These are phyloP conservation scores for Ilyonectria mors-panacis DNA, from an alignment of 2,329 filamentous ascomycete species.

Conservation along the genomic window DNA sequence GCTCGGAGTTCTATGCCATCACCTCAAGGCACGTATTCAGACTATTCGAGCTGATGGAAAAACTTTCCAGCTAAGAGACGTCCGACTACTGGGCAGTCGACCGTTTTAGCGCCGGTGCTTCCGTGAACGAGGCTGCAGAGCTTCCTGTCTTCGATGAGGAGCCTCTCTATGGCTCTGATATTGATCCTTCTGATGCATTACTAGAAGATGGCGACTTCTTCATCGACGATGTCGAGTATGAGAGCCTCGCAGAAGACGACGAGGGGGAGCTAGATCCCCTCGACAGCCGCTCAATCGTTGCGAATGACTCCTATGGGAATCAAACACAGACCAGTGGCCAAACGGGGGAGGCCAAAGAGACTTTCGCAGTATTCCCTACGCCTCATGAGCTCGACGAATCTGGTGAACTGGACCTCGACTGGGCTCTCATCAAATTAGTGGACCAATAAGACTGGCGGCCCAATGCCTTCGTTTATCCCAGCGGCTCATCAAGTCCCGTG, in stretches of 20 bases:
- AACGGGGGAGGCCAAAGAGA: too few species aligned
- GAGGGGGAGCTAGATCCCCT: too few species aligned
- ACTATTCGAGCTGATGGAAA: neutral
- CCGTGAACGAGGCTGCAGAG: neutral
- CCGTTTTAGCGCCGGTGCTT: too few species aligned
- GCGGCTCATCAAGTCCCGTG: neutral
- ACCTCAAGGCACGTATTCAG: conserved; percentile 2
- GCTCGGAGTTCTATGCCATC: conserved; percentile 1
- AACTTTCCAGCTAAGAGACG: too few species aligned
- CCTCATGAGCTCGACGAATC: neutral
- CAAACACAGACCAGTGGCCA: too few species aligned
- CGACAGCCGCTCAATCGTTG: too few species aligned
- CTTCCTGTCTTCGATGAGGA: neutral
- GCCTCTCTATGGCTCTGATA: neutral
- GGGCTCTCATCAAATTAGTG: conserved; percentile 5
- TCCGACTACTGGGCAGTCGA: too few species aligned
- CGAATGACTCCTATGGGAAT: too few species aligned
- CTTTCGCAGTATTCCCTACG: neutral
- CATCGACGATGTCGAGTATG: conserved; percentile 4
- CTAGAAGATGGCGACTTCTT: neutral
- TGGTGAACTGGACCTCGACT: neutral
- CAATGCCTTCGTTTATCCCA: neutral
- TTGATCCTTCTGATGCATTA: neutral
- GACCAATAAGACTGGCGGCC: neutral
- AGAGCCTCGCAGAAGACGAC: neutral